Evolutionary conservation across 2,329 filamentous ascomycete genomes (phyloP), one percentile per base, ranked within the genome.

Genomic region (Phoma herbarum): DNA sequence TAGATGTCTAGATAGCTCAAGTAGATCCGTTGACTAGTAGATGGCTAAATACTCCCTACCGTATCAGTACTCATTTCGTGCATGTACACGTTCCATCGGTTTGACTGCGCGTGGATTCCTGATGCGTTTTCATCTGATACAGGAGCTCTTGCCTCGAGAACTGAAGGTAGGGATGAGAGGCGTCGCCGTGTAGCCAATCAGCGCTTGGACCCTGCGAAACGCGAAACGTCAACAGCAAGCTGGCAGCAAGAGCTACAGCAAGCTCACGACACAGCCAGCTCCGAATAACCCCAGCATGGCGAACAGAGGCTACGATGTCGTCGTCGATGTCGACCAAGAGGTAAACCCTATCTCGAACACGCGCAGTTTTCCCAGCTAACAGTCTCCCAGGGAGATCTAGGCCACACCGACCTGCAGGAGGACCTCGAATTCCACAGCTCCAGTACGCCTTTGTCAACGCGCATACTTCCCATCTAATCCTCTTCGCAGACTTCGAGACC

Each of bases 401-500:
- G 95, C 72, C 93, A 97, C 81, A 99, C 95, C 57, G 95, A 99
- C 79, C 90, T 99, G 23, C 93, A 97, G 83, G 94, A 97, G 79
- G 95, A 98, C 80, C 93, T 99, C 77, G 95, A 98, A 85, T 99
- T 99, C 83, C 95, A 99, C 84, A 91, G 88, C 75, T 97, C 93
- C 66, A 88, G 86, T 88, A 80, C 68, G 81, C 22, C 3, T 35
- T n/a, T 41, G 10, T n/a, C 33, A 20, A 2, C 43, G 16, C 6
- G 9, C 10, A 23, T 29, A 2, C 29, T 22, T 18, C 18, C 46
- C 12, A 28, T 28, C 37, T 57, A 45, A 63, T 55, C 18, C 37
- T 33, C 10, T 41, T 11, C 67, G n/a, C n/a, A 86, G 84, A 91
- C 82, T 96, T 96, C 79, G 86, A 88, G 71, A 87, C 88, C 57